Base-by-base conservation (phyloP, 2,329 filamentous ascomycete species). In the Fusarium compactum region DNA sequence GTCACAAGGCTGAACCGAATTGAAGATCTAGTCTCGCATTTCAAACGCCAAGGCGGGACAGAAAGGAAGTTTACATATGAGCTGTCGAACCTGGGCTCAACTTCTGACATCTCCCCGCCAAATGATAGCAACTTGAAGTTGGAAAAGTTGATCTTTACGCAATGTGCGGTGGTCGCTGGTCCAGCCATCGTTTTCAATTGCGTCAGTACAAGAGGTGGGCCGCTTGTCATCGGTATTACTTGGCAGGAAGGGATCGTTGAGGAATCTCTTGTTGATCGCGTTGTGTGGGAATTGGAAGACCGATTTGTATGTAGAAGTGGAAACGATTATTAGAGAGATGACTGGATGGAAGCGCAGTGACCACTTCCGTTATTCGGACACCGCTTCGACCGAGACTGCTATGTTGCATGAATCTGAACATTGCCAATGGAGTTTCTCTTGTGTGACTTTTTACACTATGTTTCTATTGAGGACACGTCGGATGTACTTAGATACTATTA, bases 141-240 rank as follows among this genome's bases (percentile, higher is more conserved):
- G 12, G 64, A 58, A 4, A 55, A 43, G 22, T 3, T 71, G 2
- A 7, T 61, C 4, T 71, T 71, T 18, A 60, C 67, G 0, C 67
- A 68, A 3, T 69, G 60, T 5, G 60, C 62, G 1, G 51, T 68
- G 22, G 47, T 53, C 8, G 50, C 46, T 22, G 67, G 67, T 3
- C 69, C 60, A 1, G 69, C 65, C 4, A 14, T 70, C 2, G 46
- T 38, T 0, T 68, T 71, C 29, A 70, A 65, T n/a, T 67, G 57
- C 12, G 67, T 46, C 3, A 71, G 69, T 4, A 22, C 40, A 1
- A 34, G 38, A 9, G 60, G 55, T n/a, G 67, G 64, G 0, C 20
- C 47, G 3, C 25, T 71, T 3, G 47, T 55, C 0, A 45, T 71
- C 2, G 34, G 57, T 5, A 43, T 71, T 2, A 63, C 67, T 3